phyloP scores from a whole-genome alignment of 805 yeast genomes.

The Suhomyces vadensis region DNA sequence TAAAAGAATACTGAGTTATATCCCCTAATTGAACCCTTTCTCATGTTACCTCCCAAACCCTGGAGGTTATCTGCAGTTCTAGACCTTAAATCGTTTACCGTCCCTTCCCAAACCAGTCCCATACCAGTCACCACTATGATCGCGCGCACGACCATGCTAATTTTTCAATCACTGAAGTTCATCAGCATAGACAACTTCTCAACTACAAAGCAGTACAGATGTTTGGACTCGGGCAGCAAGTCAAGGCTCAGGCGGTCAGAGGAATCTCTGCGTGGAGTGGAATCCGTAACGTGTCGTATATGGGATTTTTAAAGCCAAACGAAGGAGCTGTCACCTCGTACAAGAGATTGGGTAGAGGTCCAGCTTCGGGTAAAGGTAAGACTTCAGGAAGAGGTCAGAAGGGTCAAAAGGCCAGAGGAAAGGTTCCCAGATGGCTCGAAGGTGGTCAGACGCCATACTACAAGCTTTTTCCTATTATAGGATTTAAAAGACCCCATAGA shows the following conservation, averaged over 20 bases:
- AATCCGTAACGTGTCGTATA: constrained; percentile 8
- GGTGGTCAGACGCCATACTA: constrained; percentile 98
- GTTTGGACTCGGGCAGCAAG: constrained; percentile 7
- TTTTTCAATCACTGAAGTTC: constrained; percentile 4
- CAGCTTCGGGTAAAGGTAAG: constrained; percentile 89
- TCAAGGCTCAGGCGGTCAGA: constrained; percentile 3
- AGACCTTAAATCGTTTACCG: background rate
- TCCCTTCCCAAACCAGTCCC: background rate
- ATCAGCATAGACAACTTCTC: background rate
- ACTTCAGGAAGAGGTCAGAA: constrained; percentile 97
- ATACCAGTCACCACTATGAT: background rate
- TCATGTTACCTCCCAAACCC: too few relatives aligned
- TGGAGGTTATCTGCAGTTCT: background rate
- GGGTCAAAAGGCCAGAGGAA: constrained; percentile 96
- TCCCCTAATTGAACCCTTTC: too few relatives aligned
- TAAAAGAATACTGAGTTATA: too few relatives aligned
- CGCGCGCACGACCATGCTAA: constrained; percentile 8
- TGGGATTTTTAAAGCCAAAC: constrained; percentile 60
- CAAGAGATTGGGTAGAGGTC: constrained; percentile 93
- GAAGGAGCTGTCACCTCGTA: constrained; percentile 58
- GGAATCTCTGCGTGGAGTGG: constrained; percentile 2
- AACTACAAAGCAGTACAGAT: background rate
- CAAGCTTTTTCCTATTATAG: constrained; percentile 82
- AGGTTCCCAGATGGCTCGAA: constrained; percentile 91
- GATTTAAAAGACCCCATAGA: constrained; percentile 70